Conservation (phyloP, 2,329 filamentous ascomycete genomes). For the Penicillium sumatraense region DNA sequence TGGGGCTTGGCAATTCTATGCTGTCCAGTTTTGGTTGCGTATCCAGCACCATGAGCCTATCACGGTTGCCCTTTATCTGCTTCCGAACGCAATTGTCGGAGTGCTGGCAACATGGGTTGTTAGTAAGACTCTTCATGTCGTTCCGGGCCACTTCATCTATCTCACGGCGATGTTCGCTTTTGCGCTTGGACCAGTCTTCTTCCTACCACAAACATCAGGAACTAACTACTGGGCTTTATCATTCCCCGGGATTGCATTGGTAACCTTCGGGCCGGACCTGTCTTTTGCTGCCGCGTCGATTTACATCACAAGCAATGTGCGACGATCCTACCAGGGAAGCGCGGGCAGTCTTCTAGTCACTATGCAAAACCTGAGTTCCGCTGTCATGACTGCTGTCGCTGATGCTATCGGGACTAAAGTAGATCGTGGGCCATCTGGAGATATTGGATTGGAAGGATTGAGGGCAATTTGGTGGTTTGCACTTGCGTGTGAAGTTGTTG, state of each 20-base stretch:
- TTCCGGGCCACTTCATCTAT: constrained; percentile 50
- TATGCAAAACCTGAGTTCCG: constrained; percentile 48
- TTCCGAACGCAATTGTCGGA: constrained; percentile 48
- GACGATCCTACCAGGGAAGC: constrained; percentile 48
- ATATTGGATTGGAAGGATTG: constrained; percentile 34
- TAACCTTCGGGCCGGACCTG: constrained; percentile 51
- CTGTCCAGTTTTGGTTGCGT: constrained; percentile 39
- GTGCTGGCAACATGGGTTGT: constrained; percentile 49
- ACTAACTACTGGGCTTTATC: constrained; percentile 50
- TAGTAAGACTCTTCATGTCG: constrained; percentile 45
- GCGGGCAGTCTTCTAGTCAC: constrained; percentile 51
- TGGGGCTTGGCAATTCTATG: constrained; percentile 42
- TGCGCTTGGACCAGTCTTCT: constrained; percentile 38
- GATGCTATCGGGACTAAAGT: constrained; percentile 38
- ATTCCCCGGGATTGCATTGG: constrained; percentile 47
- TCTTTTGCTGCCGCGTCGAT: constrained; percentile 52
- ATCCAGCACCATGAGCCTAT: constrained; percentile 41
- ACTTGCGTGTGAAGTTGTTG: constrained; percentile 34
- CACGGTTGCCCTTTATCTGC: constrained; percentile 46
- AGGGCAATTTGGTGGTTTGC: constrained; percentile 45
- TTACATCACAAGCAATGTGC: constrained; percentile 50
- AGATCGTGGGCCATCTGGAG: constrained; percentile 12
- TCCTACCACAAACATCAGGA: constrained; percentile 40
- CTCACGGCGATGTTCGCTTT: constrained; percentile 43
- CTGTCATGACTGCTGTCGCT: constrained; percentile 37